Evolutionary conservation across 768 basidiomycete genomes (phyloP).

Genomic region (Panellus pusillus): DNA sequence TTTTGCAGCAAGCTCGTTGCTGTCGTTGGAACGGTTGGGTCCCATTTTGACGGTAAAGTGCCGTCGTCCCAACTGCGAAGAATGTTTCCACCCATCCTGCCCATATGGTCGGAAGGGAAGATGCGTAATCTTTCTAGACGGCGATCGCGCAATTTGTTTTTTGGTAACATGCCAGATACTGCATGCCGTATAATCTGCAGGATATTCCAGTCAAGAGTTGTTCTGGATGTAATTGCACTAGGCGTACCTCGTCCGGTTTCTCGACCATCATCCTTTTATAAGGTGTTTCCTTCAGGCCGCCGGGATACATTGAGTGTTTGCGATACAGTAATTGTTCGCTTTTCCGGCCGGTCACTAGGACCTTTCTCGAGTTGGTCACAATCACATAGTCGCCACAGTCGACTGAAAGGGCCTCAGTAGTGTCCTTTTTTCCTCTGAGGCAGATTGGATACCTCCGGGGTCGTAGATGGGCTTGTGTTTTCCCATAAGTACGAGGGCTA

Average conservation of each 20-base stretch:
- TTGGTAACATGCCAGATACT: slow-evolving; percentile 97
- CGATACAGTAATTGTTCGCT: slow-evolving; percentile 83
- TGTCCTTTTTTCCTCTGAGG: background rate
- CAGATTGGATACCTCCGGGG: slow-evolving; percentile 65
- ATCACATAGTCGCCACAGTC: slow-evolving; percentile 99
- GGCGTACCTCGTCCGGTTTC: slow-evolving; percentile 86
- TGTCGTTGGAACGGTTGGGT: slow-evolving; percentile 43
- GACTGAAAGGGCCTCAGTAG: slow-evolving; percentile 44
- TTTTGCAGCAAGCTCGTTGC: slow-evolving; percentile 32
- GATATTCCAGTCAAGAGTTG: slow-evolving; percentile 1
- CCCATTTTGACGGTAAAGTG: slow-evolving; percentile 52
- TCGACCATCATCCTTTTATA: slow-evolving; percentile 81
- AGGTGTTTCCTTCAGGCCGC: slow-evolving; percentile 88
- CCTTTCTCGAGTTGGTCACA: slow-evolving; percentile 82
- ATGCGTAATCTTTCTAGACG: slow-evolving; percentile 87
- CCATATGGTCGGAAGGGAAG: slow-evolving; percentile 79
- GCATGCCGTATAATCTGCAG: slow-evolving; percentile 90
- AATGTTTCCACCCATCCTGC: slow-evolving; percentile 74
- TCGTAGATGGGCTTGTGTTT: slow-evolving; percentile 99
- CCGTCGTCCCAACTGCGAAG: slow-evolving; percentile 85
- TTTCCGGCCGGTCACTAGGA: slow-evolving; percentile 90
- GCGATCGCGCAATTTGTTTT: slow-evolving; percentile 91
- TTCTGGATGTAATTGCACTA: background rate
- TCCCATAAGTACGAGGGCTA: slow-evolving; percentile 96
- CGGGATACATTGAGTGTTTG: slow-evolving; percentile 90